Base-by-base conservation (phyloP, 2,329 filamentous ascomycete genomes). In the Xylariaceae sp. region DNA sequence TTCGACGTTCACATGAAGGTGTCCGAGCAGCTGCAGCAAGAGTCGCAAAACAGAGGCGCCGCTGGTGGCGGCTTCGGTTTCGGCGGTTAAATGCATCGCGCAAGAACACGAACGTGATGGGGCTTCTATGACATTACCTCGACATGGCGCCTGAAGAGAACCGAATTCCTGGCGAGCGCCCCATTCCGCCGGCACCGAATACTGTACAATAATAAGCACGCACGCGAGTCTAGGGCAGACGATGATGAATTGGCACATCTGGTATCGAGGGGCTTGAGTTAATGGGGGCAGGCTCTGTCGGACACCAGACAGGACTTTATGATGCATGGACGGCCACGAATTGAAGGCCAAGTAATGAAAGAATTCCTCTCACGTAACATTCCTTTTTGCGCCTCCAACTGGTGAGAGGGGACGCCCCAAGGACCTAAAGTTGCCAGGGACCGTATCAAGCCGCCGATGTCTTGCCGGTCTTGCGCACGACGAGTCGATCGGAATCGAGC, bases 1-100 rank as follows among this genome's bases (percentile, higher is more conserved):
- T 97, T 99, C 79, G 93, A 97, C 70, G 92, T 96, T 72, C 96
- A 96, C 76, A 87, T 96, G 81, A 97, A 97, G 82, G 90, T 97
- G 61, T 93, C 89, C 71, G 92, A 97, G 79, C 90, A 95, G 79
- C 92, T 97, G 86, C 92, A 97, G 78, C 86, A 88, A 65, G 89
- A 96, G 77, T 90, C 89, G 53, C 84, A 86, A 71, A 82, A 84
- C 64, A 83, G 84, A 71, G 84, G 86, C 61, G 82, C 75, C n/a
- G 81, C 76, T 50, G 80, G 76, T 49, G 80, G 78, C 49, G 70
- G 68, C 17, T 70, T 71, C n/a, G 82, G 80, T 30, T 77, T 85
- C 64, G 78, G 80, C 15, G 68, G 66, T 44, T 73, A 61, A 56
- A 18, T 4, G 15, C 3, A 15, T 7, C 5, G 41, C 11, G 37